Evolutionary conservation across 129 eudicot species (phyloP).

Genomic region (Helianthus tuberosus): DNA sequence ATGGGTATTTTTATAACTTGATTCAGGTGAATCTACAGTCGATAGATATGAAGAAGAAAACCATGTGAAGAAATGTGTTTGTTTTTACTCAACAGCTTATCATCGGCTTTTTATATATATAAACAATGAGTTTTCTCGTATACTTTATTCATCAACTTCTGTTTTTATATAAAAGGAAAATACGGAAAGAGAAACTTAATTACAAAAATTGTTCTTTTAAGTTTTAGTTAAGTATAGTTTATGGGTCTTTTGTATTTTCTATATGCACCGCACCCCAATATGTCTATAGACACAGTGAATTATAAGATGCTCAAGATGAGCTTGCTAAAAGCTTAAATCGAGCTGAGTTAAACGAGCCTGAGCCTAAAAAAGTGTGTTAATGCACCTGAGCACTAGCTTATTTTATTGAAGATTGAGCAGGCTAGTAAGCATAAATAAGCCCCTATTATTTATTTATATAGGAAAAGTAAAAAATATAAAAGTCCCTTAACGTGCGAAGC

Average conservation of each 20-base stretch:
- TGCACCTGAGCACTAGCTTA: no score
- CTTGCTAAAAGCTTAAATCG: no score
- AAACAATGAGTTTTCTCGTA: background rate
- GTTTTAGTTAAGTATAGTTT: background rate
- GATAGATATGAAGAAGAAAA: background rate
- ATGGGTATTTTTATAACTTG: background rate
- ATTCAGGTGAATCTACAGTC: background rate
- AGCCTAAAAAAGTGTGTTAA: no score
- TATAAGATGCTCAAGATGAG: no score
- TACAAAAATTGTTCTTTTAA: background rate
- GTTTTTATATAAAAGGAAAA: background rate
- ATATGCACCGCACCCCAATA: background rate
- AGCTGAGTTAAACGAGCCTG: no score
- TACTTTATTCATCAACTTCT: background rate
- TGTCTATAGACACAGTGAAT: no score
- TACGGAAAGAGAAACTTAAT: no score
- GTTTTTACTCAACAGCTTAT: background rate
- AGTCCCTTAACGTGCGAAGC: no score
- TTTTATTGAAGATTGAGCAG: no score
- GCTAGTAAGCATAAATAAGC: no score
- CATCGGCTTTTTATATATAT: background rate
- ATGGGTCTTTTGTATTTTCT: background rate
- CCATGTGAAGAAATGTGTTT: slow-evolving; percentile 12
- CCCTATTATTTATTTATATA: no score
- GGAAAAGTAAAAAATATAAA: no score